Base-by-base conservation (phyloP, 371 early-diverging fungal genomes). In the Mortierella sp. region DNA sequence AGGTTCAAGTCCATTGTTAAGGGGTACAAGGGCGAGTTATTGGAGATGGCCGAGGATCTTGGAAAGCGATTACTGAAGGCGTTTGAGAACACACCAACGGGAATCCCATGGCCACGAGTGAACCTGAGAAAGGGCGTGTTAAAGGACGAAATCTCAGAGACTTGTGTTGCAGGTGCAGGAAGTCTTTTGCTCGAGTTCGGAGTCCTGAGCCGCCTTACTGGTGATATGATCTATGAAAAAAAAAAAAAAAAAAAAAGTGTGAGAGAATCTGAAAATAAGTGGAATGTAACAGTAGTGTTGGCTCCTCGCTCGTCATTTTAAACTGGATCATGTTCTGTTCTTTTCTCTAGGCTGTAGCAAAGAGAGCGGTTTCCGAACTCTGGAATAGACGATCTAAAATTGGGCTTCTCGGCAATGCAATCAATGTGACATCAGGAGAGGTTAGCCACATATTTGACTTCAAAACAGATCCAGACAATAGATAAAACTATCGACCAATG, bases 131-230 rank as follows among this genome's bases (percentile, higher is more conserved):
- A 82, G 30, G 97, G 98, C 0, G 92, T 95, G 1, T 81, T 88
- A 0, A 69, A 72, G 7, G 80, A 83, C 4, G 96, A 96, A 65
- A 90, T 92, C 0, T 73, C 86, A 1, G 92, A 91, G 57, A 97
- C 97, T 9, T 97, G 97, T 75, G 88, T 95, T 0, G 99, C 99
- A 4, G 97, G 97, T 16, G 96, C 94, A 7, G 97, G 97, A 2
- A 94, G 96, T 26, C 83, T 98, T 51, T 52, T 97, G n/a, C 74
- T 98, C n/a, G 99, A 98, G 72, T 97, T 98, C 86, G 98, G 97
- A 19, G 87, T 91, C 0, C 81, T 98, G 23, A 94, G 95, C 64
- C 86, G 97, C n/a, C 82, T 98, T 30, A 95, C 95, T 0, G 91
- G 92, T 6, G 85, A 95, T 65, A 81, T 87, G 1, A 74, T 75